These are phyloP conservation scores for Paraphaeosphaeria minitans DNA, from an alignment of 2,329 filamentous ascomycete genomes.

Conservation along the genomic window DNA sequence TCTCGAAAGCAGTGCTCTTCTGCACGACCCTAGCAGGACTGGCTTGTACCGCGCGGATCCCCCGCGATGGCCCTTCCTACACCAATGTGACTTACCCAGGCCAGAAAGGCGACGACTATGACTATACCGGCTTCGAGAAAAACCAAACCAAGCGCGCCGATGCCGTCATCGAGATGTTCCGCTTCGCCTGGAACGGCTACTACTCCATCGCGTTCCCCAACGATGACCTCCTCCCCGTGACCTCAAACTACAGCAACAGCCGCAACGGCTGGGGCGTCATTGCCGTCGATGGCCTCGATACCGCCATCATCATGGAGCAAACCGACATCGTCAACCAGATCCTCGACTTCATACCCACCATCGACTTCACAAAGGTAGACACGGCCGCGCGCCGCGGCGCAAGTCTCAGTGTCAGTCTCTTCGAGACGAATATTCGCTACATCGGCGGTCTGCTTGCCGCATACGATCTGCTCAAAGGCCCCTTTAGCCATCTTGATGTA, in stretches of 20 bases:
- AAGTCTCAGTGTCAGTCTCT: conserved; percentile 43
- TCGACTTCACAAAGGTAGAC: conserved; percentile 56
- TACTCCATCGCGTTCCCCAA: conserved; percentile 38
- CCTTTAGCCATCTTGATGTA: conserved; percentile 56
- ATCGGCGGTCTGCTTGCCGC: conserved; percentile 33
- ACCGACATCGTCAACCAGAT: conserved; percentile 61
- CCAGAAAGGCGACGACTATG: conserved; percentile 24
- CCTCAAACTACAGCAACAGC: conserved; percentile 28
- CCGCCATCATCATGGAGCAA: conserved; percentile 64
- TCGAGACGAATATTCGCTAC: conserved; percentile 39
- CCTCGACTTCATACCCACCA: conserved; percentile 54
- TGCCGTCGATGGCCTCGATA: conserved; percentile 62
- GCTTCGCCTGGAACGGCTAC: conserved; percentile 44
- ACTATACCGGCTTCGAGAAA: conserved; percentile 22
- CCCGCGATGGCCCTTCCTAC: conserved; percentile 9
- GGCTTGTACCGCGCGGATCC: not conserved
- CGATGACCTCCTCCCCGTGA: conserved; percentile 37
- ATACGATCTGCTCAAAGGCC: conserved; percentile 61
- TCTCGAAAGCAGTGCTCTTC: not conserved
- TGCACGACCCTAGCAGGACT: conserved; percentile 4
- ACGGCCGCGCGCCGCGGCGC: conserved; percentile 9
- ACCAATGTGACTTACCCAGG: conserved; percentile 21
- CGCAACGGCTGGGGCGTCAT: conserved; percentile 53
- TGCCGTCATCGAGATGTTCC: conserved; percentile 34
- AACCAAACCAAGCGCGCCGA: conserved; percentile 23